Evolutionary conservation across 768 basidiomycete genomes (phyloP).

Genomic region (Auricularia sp.): DNA sequence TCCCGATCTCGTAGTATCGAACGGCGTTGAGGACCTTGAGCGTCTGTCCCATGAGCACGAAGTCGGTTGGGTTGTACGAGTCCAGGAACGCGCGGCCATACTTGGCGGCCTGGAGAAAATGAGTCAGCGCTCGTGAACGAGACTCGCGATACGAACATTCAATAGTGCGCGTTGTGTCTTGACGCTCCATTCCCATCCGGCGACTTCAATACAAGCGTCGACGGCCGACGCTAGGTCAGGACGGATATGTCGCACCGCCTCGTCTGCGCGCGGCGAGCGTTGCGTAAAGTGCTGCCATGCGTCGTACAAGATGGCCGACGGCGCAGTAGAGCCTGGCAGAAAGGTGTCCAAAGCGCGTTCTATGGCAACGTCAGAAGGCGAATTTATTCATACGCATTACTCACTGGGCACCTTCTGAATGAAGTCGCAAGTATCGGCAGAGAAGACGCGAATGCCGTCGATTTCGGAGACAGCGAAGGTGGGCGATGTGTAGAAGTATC

Average conservation of each 20-base stretch:
- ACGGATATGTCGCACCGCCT: slow-evolving; percentile 79
- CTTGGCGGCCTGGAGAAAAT: slow-evolving; percentile 68
- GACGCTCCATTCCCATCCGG: slow-evolving; percentile 84
- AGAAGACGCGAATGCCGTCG: slow-evolving; percentile 82
- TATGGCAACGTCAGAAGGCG: slow-evolving; percentile 18
- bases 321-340: slow-evolving; percentile 84
- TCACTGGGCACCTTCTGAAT: slow-evolving; percentile 88
- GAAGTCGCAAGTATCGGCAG: slow-evolving; percentile 73
- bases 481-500: slow-evolving; percentile 70
- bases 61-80: slow-evolving; percentile 83
- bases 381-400: slow-evolving; percentile 12
- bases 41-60: slow-evolving; percentile 84
- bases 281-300: slow-evolving; percentile 82
- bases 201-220: slow-evolving; percentile 88
- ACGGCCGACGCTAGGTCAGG: slow-evolving; percentile 81
- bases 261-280: slow-evolving; percentile 86
- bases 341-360: slow-evolving; percentile 77
- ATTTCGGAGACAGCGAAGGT: slow-evolving; percentile 75
- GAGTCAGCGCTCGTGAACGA: neutral
- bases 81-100: slow-evolving; percentile 93
- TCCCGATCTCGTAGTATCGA: slow-evolving; percentile 82
- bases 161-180: slow-evolving; percentile 82
- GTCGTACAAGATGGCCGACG: slow-evolving; percentile 85
- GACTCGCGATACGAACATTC: slow-evolving; percentile 40
- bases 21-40: slow-evolving; percentile 92